phyloP scores from a whole-genome alignment of 1,139 yeast species.

The Suhomyces bolitotheri region DNA sequence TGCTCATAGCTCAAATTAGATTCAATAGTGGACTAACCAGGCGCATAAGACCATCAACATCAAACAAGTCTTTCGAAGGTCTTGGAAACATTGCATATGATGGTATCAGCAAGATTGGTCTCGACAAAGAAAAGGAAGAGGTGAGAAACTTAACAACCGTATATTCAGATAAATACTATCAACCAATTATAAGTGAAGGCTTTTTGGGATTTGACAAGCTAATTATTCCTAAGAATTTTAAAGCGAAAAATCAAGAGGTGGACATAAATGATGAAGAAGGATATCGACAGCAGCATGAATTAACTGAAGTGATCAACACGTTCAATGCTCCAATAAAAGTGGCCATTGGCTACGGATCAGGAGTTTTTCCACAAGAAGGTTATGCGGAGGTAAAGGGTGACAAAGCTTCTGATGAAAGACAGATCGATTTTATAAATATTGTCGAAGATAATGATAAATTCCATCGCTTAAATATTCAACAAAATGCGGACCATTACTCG shows the following conservation, averaged over 20 bases:
- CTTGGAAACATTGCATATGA: conserved; percentile 5
- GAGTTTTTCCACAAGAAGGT: conserved; percentile 80
- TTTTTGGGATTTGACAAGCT: conserved; percentile 28
- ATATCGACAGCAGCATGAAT: conserved; percentile 25
- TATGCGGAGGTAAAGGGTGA: conserved; percentile 33
- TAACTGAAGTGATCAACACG: conserved; percentile 51
- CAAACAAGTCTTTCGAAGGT: conserved; percentile 3
- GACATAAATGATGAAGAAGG: conserved; percentile 40
- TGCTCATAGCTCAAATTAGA: conserved; percentile 10
- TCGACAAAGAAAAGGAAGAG: background rate
- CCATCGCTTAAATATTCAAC: conserved; percentile 69
- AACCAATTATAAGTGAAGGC: conserved; percentile 32
- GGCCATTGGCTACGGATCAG: conserved; percentile 94
- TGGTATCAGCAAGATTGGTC: conserved; percentile 9
- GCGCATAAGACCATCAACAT: conserved; percentile 1
- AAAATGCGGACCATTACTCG: conserved; percentile 67
- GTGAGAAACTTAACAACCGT: conserved; percentile 16
- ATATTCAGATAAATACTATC: conserved; percentile 31
- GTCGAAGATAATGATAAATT: conserved; percentile 74
- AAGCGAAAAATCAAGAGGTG: conserved; percentile 53
- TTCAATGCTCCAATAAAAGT: conserved; percentile 71
- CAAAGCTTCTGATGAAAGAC: conserved; percentile 41
- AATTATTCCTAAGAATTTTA: conserved; percentile 26
- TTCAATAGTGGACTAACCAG: conserved; percentile 6
- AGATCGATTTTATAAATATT: conserved; percentile 84